These are phyloP conservation scores for Prunus mongolica DNA, from an alignment of 306 rosid species.

Conservation along the genomic window DNA sequence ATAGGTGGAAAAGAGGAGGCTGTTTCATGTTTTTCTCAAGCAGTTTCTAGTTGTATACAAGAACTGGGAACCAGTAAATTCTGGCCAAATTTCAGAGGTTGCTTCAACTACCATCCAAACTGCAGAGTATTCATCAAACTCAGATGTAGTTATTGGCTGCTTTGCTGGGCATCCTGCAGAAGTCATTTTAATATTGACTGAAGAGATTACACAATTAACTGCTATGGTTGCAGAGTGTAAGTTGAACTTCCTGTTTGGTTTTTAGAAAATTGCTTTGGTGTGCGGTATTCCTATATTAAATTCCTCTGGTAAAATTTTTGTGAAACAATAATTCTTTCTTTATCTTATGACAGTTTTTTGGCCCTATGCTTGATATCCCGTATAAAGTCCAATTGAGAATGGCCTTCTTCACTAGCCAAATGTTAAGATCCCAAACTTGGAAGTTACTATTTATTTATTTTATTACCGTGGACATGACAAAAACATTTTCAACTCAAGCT, in stretches of 20 bases:
- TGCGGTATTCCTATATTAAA: neutral
- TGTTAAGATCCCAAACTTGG: neutral
- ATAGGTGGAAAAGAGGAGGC: slow-evolving; percentile 82
- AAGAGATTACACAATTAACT: slow-evolving; percentile 69
- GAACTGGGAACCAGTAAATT: slow-evolving; percentile 77
- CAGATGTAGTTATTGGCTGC: slow-evolving; percentile 72
- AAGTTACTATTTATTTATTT: neutral
- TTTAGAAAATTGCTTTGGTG: neutral
- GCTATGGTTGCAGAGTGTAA: slow-evolving; percentile 75
- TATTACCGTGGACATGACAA: neutral
- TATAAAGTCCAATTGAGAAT: neutral
- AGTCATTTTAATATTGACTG: slow-evolving; percentile 61
- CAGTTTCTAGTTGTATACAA: slow-evolving; percentile 78
- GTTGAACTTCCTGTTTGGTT: slow-evolving; percentile 27
- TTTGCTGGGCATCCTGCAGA: slow-evolving; percentile 93
- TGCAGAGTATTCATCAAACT: slow-evolving; percentile 42
- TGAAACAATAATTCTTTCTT: neutral
- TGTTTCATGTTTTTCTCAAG: slow-evolving; percentile 83
- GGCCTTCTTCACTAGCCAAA: neutral
- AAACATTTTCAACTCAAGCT: neutral
- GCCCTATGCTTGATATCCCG: neutral
- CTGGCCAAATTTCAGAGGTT: slow-evolving; percentile 54
- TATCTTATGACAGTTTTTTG: neutral
- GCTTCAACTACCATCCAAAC: slow-evolving; percentile 37
- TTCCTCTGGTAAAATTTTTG: neutral